Evolutionary conservation across 176 grass and related monocot species (phyloP).

Genomic region (Musa itinerans): DNA sequence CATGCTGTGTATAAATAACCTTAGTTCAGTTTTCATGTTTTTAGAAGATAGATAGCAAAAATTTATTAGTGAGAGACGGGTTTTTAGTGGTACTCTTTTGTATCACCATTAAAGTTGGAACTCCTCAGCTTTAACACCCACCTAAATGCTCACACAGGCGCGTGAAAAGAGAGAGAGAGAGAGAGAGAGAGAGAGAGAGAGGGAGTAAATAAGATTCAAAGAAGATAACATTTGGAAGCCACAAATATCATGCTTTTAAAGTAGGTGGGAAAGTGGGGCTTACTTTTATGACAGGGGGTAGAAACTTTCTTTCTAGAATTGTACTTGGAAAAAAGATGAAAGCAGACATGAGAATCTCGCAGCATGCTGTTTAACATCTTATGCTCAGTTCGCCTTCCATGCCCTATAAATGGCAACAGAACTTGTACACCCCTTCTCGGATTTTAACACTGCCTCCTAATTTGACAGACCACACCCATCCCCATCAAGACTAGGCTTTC

Average conservation of each 20-base stretch:
- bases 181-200: not conserved
- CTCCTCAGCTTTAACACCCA: not conserved
- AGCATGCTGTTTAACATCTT: not conserved
- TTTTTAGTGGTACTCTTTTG: too few species aligned
- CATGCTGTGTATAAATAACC: too few species aligned
- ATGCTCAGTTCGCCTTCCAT: not conserved
- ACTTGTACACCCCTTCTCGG: not conserved
- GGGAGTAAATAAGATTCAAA: not conserved
- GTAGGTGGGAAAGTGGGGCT: not conserved
- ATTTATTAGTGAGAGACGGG: too few species aligned
- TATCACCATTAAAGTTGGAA: too few species aligned
- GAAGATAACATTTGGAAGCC: too few species aligned
- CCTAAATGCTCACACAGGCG: too few species aligned
- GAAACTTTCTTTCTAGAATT: conserved; percentile 16
- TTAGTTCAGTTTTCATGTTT: too few species aligned
- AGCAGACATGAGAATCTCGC: conserved; percentile 11
- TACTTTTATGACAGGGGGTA: not conserved
- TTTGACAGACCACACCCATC: too few species aligned
- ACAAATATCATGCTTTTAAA: not conserved
- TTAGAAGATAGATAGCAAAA: too few species aligned
- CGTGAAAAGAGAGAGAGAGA: not conserved
- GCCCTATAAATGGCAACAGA: not conserved
- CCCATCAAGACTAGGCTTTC: too few species aligned
- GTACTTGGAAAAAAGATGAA: conserved; percentile 15
- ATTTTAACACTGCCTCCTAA: not conserved